These are phyloP conservation scores for Chromosphaera perkinsii DNA, from an alignment of 208 protist genomes.

Conservation along the genomic window DNA sequence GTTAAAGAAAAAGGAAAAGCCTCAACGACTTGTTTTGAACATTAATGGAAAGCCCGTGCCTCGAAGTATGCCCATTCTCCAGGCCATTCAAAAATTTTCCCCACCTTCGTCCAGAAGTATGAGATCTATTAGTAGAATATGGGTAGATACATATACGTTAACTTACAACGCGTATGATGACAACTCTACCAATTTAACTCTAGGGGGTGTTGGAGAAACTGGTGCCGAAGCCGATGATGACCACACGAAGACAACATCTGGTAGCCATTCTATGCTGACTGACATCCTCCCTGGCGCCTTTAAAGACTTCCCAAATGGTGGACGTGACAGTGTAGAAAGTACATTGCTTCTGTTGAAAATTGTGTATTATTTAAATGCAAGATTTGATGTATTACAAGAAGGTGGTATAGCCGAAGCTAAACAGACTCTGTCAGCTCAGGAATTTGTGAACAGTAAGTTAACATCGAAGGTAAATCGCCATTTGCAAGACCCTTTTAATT, in stretches of 20 bases:
- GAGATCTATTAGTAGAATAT: not conserved
- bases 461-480: constrained; percentile 64
- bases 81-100: constrained; percentile 3
- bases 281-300: no score
- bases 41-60: not conserved
- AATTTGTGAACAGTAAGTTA: constrained; percentile 62
- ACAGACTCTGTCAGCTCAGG: not conserved
- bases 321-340: no score
- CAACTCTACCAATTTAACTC: no score
- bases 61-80: not conserved
- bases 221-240: not conserved
- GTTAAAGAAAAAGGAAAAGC: no score
- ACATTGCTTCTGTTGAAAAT: no score
- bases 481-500: constrained; percentile 58
- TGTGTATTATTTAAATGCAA: no score
- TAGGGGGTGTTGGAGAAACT: no score
- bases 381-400: no score
- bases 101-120: not conserved
- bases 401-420: not conserved
- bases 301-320: no score
- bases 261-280: no score
- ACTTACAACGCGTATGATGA: constrained; percentile 1
- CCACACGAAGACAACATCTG: not conserved
- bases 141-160: not conserved
- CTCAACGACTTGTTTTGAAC: not conserved